Percentiles rank a stretch among this genome's conserved stretches.
Evolutionary conservation across 352 stramenopile genomes (phyloP).

Genomic region (Thalassiosira mediterranea): DNA sequence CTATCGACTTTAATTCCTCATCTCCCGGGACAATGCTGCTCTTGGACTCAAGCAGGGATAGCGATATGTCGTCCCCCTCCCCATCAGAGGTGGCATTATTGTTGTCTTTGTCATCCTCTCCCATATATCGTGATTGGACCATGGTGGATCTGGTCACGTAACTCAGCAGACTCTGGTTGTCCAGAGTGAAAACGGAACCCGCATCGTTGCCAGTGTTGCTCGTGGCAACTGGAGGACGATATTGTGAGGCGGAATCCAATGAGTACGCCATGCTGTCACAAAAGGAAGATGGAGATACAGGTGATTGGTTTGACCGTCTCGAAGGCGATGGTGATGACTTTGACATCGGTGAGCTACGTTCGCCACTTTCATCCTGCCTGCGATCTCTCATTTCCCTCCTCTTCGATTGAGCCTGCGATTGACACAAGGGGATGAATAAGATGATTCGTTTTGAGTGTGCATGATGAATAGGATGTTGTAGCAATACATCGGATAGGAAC

Average conservation of each 20-base stretch:
- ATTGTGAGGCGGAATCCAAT: constrained; percentile 59
- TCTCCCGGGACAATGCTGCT: constrained; percentile 73
- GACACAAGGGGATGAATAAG: background rate
- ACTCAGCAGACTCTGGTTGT: constrained; percentile 62
- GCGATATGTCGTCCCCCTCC: constrained; percentile 58
- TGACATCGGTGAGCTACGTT: constrained; percentile 12
- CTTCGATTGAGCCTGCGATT: constrained; percentile 30
- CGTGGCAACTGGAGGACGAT: background rate
- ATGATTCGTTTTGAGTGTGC: too few species aligned
- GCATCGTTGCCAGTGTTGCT: constrained; percentile 33
- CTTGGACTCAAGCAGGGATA: constrained; percentile 66
- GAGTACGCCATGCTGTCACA: constrained; percentile 76
- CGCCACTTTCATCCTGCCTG: constrained; percentile 52
- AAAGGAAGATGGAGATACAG: constrained; percentile 29
- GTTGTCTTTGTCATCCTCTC: constrained; percentile 24
- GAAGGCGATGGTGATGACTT: constrained; percentile 22
- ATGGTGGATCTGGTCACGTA: constrained; percentile 63
- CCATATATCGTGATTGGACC: constrained; percentile 32
- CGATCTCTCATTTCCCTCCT: constrained; percentile 57
- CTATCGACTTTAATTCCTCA: constrained; percentile 78
- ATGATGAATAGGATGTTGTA: too few species aligned
- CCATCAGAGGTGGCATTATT: constrained; percentile 8
- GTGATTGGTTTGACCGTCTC: constrained; percentile 10
- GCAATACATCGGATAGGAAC: too few species aligned
- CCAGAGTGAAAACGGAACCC: constrained; percentile 49